Evolutionary conservation across 2,329 filamentous ascomycete genomes (phyloP).

Genomic region (Hirsutella minnesotensis): DNA sequence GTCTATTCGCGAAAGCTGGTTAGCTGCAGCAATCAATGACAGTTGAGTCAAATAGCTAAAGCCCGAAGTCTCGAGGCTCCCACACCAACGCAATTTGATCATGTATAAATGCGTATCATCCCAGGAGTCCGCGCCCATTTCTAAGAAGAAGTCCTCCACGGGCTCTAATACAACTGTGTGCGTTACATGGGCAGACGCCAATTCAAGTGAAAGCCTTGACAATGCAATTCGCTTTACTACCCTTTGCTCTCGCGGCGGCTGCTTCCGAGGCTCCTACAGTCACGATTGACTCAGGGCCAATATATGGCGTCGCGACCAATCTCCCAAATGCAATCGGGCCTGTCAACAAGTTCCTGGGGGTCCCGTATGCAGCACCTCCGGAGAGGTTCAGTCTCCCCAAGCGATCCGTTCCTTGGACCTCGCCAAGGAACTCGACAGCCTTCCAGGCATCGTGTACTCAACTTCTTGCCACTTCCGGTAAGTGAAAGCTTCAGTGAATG

Average conservation of each 20-base stretch:
- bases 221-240: background rate
- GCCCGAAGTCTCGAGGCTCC: too few relatives aligned
- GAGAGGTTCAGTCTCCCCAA: conserved; percentile 8
- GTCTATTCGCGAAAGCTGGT: too few relatives aligned
- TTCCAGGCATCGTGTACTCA: conserved; percentile 11
- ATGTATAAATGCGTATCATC: too few relatives aligned
- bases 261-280: conserved; percentile 4
- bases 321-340: conserved; percentile 7
- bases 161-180: background rate
- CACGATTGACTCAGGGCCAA: conserved; percentile 8
- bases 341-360: conserved; percentile 11
- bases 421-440: conserved; percentile 2
- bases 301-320: conserved; percentile 7
- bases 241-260: background rate
- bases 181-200: background rate
- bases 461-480: conserved; percentile 8
- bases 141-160: too few relatives aligned
- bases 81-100: too few relatives aligned
- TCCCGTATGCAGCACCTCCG: conserved; percentile 10
- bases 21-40: too few relatives aligned
- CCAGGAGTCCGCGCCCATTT: too few relatives aligned
- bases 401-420: conserved; percentile 8
- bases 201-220: background rate
- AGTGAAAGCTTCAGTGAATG: background rate
- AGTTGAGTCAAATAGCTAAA: too few relatives aligned